Percentiles rank a stretch among this genome's conserved stretches.
These are phyloP conservation scores for Blepharisma stoltei DNA, from an alignment of 73 alveolate genomes.

Conservation along the genomic window DNA sequence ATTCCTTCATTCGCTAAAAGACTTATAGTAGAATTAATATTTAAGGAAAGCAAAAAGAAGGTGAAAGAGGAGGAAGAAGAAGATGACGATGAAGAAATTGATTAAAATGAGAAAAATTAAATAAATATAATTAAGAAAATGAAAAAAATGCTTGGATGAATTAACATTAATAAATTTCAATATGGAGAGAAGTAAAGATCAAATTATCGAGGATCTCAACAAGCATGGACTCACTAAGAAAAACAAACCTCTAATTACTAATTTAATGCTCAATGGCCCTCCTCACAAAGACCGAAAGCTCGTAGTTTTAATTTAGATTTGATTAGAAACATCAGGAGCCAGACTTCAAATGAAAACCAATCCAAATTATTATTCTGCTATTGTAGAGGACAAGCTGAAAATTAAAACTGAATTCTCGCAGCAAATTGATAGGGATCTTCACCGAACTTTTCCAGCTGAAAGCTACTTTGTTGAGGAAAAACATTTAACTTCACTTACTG, in stretches of 20 bases:
- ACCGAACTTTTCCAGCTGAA: constrained; percentile 6
- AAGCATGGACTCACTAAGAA: background rate
- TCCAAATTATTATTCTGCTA: background rate
- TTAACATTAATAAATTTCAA: no score
- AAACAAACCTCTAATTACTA: background rate
- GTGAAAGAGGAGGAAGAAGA: constrained; percentile 18
- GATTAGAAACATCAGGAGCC: constrained; percentile 5
- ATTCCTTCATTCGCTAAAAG: constrained; percentile 8
- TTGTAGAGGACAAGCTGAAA: background rate
- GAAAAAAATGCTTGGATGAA: no score
- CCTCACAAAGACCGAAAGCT: constrained; percentile 10
- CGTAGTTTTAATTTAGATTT: background rate
- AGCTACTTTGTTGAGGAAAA: background rate
- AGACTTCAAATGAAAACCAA: background rate
- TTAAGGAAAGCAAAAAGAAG: constrained; percentile 8
- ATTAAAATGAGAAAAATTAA: background rate
- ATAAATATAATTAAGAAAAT: no score
- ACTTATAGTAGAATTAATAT: background rate
- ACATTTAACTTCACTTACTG: background rate
- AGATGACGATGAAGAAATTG: constrained; percentile 1
- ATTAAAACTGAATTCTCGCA: background rate
- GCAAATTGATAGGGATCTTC: constrained; percentile 10
- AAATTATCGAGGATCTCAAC: background rate
- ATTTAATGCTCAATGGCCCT: constrained; percentile 18
- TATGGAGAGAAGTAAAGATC: no score